These are phyloP conservation scores for Coprinopsis strossmayeri DNA, from an alignment of 768 basidiomycete species.

Conservation along the genomic window DNA sequence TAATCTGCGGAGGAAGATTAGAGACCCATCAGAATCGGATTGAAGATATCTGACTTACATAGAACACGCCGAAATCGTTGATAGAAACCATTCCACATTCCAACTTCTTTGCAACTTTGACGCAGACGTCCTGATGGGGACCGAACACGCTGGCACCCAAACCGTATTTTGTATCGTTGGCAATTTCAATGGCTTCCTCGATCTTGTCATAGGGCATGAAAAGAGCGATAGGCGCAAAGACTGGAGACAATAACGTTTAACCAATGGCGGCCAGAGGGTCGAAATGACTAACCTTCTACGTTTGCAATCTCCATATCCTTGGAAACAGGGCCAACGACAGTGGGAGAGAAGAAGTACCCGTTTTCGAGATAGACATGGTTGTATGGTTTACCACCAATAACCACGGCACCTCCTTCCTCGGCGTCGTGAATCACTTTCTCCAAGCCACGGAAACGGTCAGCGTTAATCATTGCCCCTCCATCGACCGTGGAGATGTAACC, in stretches of 20 bases:
- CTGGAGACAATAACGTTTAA: constrained; percentile 29
- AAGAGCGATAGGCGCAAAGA: constrained; percentile 90
- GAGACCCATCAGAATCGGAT: too few species aligned
- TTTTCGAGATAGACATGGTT: constrained; percentile 60
- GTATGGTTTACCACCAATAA: constrained; percentile 60
- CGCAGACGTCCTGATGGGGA: constrained; percentile 68
- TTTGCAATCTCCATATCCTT: constrained; percentile 70
- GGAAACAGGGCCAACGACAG: constrained; percentile 76
- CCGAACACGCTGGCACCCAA: constrained; percentile 96
- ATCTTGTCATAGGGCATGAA: constrained; percentile 80
- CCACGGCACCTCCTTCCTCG: constrained; percentile 56
- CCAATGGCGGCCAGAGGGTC: constrained; percentile 2
- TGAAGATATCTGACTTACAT: too few species aligned
- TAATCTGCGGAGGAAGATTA: too few species aligned
- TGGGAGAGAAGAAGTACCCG: constrained; percentile 82
- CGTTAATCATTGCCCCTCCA: constrained; percentile 82
- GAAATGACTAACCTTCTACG: constrained; percentile 57
- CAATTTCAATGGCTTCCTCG: constrained; percentile 81
- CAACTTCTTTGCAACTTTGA: constrained; percentile 73
- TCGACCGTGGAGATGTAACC: constrained; percentile 73
- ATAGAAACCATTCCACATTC: constrained; percentile 97
- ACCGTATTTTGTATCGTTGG: constrained; percentile 84
- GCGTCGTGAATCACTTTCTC: constrained; percentile 68
- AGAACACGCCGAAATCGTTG: constrained; percentile 91
- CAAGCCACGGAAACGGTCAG: constrained; percentile 62